Conservation (phyloP, 2,329 filamentous ascomycete species). For the Colletotrichum tabaci region DNA sequence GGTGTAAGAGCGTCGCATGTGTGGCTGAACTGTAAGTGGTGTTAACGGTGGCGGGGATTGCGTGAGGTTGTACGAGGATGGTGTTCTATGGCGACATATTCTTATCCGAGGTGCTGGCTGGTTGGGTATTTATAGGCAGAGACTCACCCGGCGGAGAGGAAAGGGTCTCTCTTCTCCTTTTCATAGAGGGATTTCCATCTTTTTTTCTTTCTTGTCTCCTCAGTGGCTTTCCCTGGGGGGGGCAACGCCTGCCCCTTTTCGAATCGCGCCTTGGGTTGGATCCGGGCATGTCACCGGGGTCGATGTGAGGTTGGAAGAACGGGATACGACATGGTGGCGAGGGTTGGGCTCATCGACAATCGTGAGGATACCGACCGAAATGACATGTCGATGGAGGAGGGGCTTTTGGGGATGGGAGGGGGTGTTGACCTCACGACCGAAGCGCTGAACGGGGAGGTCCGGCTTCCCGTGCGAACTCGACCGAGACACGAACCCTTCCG, state of each 20-base stretch:
- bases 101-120: not conserved
- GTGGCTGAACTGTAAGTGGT: not conserved
- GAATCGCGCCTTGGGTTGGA: too few relatives aligned
- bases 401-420: not conserved
- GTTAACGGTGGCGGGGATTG: not conserved
- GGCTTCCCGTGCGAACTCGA: not conserved
- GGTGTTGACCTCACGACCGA: too few relatives aligned
- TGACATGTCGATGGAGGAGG: too few relatives aligned
- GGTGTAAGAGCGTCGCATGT: not conserved
- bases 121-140: not conserved
- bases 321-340: too few relatives aligned
- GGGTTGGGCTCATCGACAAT: too few relatives aligned
- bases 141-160: not conserved
- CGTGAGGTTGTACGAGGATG: constrained; percentile 9
- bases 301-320: too few relatives aligned
- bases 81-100: constrained; percentile 14
- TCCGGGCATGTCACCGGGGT: too few relatives aligned
- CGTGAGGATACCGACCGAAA: too few relatives aligned
- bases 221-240: not conserved
- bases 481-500: not conserved
- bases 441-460: not conserved
- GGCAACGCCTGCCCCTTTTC: too few relatives aligned
- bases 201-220: too few relatives aligned
- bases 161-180: not conserved
- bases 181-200: too few relatives aligned